Percentiles rank a stretch among this genome's conserved stretches.
Evolutionary conservation across 352 stramenopile species (phyloP).

Genomic region (Globisporangium viniferum): DNA sequence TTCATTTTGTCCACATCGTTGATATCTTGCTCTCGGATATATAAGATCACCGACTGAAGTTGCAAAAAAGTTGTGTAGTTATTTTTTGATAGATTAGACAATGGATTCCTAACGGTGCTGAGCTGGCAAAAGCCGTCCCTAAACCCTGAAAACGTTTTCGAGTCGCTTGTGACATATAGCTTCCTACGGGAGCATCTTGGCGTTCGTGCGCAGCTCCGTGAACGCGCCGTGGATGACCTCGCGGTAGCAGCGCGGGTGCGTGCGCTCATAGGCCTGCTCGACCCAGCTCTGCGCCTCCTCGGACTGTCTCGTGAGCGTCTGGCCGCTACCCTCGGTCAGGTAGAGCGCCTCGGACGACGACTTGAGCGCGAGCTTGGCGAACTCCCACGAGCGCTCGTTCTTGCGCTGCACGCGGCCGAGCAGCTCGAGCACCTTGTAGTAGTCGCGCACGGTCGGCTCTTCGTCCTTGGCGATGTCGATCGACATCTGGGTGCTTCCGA

Average conservation of each 20-base stretch:
- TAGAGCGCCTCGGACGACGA: slow-evolving; percentile 30
- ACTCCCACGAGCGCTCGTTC: slow-evolving; percentile 36
- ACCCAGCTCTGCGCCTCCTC: slow-evolving; percentile 38
- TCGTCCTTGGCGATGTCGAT: slow-evolving; percentile 32
- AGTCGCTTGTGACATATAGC: too few species aligned
- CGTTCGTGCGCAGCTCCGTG: slow-evolving; percentile 11
- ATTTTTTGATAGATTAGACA: too few species aligned
- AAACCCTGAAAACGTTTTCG: too few species aligned
- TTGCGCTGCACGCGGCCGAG: slow-evolving; percentile 32
- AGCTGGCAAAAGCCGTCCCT: too few species aligned
- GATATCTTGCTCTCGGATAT: too few species aligned
- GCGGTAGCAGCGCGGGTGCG: slow-evolving; percentile 37
- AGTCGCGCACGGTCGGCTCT: slow-evolving; percentile 24
- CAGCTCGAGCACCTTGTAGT: slow-evolving; percentile 43
- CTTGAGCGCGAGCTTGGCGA: slow-evolving; percentile 23
- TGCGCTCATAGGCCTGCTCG: slow-evolving; percentile 27
- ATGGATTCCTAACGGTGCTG: too few species aligned
- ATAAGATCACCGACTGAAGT: too few species aligned
- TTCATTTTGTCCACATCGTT: too few species aligned
- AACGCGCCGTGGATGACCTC: slow-evolving; percentile 28
- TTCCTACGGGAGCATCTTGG: slow-evolving; percentile 8
- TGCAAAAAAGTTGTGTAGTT: too few species aligned
- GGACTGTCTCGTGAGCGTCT: slow-evolving; percentile 35
- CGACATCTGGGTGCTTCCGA: slow-evolving; percentile 24
- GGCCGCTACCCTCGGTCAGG: slow-evolving; percentile 27